Conservation (phyloP, 2,329 filamentous ascomycete genomes). For the Tolypocladium pustulatum region DNA sequence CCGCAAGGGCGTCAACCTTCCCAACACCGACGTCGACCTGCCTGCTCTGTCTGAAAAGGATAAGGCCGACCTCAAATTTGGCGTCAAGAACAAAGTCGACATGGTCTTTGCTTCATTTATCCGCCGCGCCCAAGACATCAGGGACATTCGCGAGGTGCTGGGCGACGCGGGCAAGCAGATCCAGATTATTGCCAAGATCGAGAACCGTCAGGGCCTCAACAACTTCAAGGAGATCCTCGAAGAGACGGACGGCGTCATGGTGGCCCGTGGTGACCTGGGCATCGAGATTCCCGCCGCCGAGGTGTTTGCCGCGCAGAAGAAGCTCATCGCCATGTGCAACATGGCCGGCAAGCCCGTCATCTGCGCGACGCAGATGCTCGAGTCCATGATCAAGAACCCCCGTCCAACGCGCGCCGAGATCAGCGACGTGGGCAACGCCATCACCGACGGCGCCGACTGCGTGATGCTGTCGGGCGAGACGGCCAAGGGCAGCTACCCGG, state of each 20-base stretch:
- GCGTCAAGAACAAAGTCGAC: slow-evolving; percentile 97
- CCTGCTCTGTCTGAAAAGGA: slow-evolving; percentile 97
- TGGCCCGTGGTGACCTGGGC: slow-evolving; percentile 88
- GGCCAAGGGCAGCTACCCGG: slow-evolving; percentile 92
- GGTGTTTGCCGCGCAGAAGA: slow-evolving; percentile 99
- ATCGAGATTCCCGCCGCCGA: slow-evolving; percentile 98
- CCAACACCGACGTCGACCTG: slow-evolving; percentile 96
- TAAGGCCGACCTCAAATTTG: slow-evolving; percentile 84
- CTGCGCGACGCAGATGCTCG: slow-evolving; percentile 98
- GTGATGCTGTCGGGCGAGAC: slow-evolving; percentile 99
- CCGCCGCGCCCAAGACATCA: slow-evolving; percentile 86
- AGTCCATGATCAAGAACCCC: slow-evolving; percentile 99
- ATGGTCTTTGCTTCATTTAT: slow-evolving; percentile 99
- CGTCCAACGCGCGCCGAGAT: slow-evolving; percentile 97
- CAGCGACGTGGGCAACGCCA: slow-evolving; percentile 95
- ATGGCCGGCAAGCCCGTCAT: slow-evolving; percentile 97
- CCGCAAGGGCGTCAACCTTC: slow-evolving; percentile 98
- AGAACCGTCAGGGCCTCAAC: slow-evolving; percentile 99
- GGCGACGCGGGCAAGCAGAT: slow-evolving; percentile 90
- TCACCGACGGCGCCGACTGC: slow-evolving; percentile 95
- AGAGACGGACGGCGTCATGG: slow-evolving; percentile 98
- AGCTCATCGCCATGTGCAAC: slow-evolving; percentile 99
- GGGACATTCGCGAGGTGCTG: slow-evolving; percentile 80
- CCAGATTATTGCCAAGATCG: slow-evolving; percentile 99
- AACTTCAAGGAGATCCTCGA: slow-evolving; percentile 96